phyloP scores from a whole-genome alignment of 164 flowering plant species.

The Tetracentron sinense region DNA sequence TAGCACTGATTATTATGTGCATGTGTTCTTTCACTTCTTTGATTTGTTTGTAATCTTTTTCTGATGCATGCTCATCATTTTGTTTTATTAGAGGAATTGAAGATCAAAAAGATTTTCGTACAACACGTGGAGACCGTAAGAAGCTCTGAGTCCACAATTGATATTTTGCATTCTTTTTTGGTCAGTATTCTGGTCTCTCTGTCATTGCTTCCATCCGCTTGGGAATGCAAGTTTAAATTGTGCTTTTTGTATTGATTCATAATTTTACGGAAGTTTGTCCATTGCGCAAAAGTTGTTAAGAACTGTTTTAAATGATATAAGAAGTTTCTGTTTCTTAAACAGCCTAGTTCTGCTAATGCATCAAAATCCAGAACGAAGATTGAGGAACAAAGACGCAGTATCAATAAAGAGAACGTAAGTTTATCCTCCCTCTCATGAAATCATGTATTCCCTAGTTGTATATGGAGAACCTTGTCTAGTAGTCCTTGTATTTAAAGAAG shows the following conservation, averaged over 20 bases:
- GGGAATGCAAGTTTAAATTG: background rate
- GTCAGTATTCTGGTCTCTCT: conserved; percentile 42
- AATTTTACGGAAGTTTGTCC: background rate
- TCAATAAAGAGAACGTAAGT: conserved; percentile 54
- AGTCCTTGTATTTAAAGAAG: no score
- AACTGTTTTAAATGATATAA: background rate
- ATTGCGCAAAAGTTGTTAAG: background rate
- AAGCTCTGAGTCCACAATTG: conserved; percentile 46
- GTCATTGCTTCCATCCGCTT: no score
- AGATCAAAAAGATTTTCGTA: conserved; percentile 54
- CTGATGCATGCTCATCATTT: no score
- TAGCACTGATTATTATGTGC: no score
- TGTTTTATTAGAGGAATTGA: conserved; percentile 34
- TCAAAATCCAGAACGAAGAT: conserved; percentile 27
- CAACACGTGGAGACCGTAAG: conserved; percentile 69
- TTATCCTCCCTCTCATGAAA: background rate
- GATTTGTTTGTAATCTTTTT: background rate
- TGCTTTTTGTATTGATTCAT: background rate
- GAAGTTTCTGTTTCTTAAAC: conserved; percentile 19
- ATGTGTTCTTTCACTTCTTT: no score
- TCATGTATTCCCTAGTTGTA: no score
- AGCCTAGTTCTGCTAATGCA: conserved; percentile 29
- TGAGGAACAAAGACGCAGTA: conserved; percentile 39
- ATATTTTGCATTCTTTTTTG: conserved; percentile 53
- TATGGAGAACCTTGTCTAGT: no score